phyloP scores from a whole-genome alignment of 805 yeast genomes.

The Cephaloascus fragrans region DNA sequence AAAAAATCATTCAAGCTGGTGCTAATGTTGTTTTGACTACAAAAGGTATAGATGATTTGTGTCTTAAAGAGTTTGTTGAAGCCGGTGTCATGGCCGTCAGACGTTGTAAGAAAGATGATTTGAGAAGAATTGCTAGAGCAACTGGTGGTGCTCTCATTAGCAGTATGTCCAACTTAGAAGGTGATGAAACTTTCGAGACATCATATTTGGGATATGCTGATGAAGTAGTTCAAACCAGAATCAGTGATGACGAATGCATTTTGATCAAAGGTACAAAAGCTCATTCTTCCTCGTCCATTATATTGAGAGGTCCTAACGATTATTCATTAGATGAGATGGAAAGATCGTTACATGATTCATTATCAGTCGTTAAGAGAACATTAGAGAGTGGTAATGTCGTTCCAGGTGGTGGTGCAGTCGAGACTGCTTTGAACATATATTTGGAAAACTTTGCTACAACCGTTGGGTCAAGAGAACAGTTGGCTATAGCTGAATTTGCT shows the following conservation, averaged over 20 bases:
- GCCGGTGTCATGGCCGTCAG: constrained; percentile 92
- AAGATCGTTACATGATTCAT: constrained; percentile 89
- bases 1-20: constrained; percentile 75
- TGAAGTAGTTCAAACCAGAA: constrained; percentile 81
- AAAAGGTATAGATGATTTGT: constrained; percentile 89
- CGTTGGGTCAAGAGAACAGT: constrained; percentile 93
- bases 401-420: constrained; percentile 99
- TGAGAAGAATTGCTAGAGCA: constrained; percentile 94
- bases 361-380: constrained; percentile 91
- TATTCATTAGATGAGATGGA: constrained; percentile 97
- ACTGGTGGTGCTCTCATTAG: constrained; percentile 91
- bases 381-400: constrained; percentile 90
- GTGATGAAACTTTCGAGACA: constrained; percentile 86
- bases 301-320: constrained; percentile 92
- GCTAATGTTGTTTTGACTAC: constrained; percentile 91
- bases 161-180: constrained; percentile 88
- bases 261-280: constrained; percentile 82
- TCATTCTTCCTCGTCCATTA: constrained; percentile 85
- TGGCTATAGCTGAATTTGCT: constrained; percentile 97
- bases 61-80: constrained; percentile 85
- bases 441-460: constrained; percentile 97
- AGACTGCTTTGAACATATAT: constrained; percentile 88
- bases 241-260: constrained; percentile 96
- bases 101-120: constrained; percentile 93
- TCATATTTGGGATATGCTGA: constrained; percentile 83